phyloP scores from a whole-genome alignment of 2,329 filamentous ascomycete genomes.

The Kalaharituber pfeilii region DNA sequence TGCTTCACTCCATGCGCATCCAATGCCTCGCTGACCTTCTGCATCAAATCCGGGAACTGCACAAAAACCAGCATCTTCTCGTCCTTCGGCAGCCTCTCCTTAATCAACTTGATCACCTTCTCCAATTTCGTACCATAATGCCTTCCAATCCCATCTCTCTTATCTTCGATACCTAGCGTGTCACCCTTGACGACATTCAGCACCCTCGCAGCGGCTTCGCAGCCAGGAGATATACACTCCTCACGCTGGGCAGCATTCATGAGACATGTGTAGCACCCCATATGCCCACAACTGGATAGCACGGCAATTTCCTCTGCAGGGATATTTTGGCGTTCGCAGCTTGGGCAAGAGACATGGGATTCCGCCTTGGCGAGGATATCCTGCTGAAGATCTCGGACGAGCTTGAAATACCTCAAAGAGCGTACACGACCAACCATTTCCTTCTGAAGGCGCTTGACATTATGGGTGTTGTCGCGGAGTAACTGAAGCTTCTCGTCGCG shows the following conservation, averaged over 20 bases:
- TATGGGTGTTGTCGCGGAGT: slow-evolving; percentile 14
- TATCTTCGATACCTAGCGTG: slow-evolving; percentile 26
- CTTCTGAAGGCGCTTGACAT: slow-evolving; percentile 20
- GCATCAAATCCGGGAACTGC: slow-evolving; percentile 34
- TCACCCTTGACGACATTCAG: slow-evolving; percentile 29
- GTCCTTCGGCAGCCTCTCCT: slow-evolving; percentile 20
- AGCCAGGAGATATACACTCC: slow-evolving; percentile 30
- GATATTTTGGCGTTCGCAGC: slow-evolving; percentile 24
- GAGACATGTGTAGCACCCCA: slow-evolving; percentile 32
- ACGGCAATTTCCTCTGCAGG: slow-evolving; percentile 27
- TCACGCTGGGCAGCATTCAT: slow-evolving; percentile 18
- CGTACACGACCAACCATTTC: slow-evolving; percentile 25
- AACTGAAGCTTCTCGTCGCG: slow-evolving; percentile 15
- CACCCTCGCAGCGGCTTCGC: slow-evolving; percentile 27
- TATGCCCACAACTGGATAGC: slow-evolving; percentile 36
- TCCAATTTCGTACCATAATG: slow-evolving; percentile 34
- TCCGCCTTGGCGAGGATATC: slow-evolving; percentile 10
- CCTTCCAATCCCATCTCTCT: slow-evolving; percentile 14
- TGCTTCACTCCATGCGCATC: slow-evolving; percentile 23
- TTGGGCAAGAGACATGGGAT: slow-evolving; percentile 23
- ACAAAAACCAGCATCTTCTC: slow-evolving; percentile 42
- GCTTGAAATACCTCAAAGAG: slow-evolving; percentile 25
- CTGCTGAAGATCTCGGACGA: slow-evolving; percentile 24
- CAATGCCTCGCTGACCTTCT: slow-evolving; percentile 27
- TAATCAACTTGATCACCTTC: slow-evolving; percentile 31